Evolutionary conservation across 768 basidiomycete species (phyloP).

Genomic region (Cystofilobasidium capitatum): DNA sequence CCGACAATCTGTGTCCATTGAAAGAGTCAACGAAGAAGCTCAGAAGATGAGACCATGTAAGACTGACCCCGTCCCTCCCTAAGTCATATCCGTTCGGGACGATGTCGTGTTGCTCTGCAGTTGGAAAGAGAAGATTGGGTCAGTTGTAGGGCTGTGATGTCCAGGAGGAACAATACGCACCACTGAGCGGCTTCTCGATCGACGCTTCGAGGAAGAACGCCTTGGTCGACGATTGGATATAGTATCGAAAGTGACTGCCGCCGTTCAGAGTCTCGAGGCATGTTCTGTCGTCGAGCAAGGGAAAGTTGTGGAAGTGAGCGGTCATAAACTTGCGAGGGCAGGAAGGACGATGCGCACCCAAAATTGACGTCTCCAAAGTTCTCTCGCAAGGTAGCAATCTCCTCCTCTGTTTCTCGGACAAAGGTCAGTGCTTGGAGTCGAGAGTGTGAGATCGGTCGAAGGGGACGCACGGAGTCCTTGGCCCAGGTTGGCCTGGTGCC

Average conservation of each 20-base stretch:
- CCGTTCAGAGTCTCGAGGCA: slow-evolving; percentile 44
- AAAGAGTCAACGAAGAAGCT: not conserved
- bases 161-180: slow-evolving; percentile 38
- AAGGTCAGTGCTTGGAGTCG: too few relatives aligned
- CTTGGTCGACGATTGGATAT: slow-evolving; percentile 9
- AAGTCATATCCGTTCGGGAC: slow-evolving; percentile 4
- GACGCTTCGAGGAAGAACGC: slow-evolving; percentile 36
- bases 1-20: too few relatives aligned
- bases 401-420: slow-evolving; percentile 69
- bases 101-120: slow-evolving; percentile 8
- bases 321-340: not conserved
- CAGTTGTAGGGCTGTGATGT: not conserved
- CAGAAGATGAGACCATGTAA: not conserved
- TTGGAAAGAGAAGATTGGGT: not conserved
- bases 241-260: slow-evolving; percentile 75
- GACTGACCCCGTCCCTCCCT: not conserved
- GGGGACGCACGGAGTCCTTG: slow-evolving; percentile 52
- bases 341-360: slow-evolving; percentile 41
- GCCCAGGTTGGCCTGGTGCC: slow-evolving; percentile 67
- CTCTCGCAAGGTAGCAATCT: slow-evolving; percentile 71
- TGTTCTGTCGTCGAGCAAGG: not conserved
- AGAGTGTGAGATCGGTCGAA: not conserved
- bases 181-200: slow-evolving; percentile 44
- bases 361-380: slow-evolving; percentile 67
- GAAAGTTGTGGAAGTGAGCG: too few relatives aligned